phyloP scores from a whole-genome alignment of 139 green algal species.

The Closterium sp. region DNA sequence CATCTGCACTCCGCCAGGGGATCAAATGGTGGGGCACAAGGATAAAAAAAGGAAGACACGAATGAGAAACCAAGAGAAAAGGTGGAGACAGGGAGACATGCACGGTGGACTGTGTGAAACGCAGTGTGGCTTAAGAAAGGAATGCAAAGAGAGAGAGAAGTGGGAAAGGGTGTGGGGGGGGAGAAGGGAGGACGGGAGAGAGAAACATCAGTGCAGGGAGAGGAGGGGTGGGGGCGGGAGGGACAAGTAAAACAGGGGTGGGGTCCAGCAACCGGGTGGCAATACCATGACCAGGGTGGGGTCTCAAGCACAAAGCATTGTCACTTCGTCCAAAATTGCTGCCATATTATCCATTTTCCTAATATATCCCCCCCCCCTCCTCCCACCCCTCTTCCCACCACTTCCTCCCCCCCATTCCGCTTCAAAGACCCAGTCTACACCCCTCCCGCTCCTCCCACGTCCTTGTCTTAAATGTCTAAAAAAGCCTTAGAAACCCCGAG shows the following conservation, averaged over 20 bases:
- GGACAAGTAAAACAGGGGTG: neutral
- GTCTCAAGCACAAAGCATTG: too few relatives aligned
- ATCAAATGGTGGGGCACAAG: neutral
- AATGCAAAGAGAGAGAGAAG: neutral
- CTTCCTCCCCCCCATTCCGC: too few relatives aligned
- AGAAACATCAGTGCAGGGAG: neutral
- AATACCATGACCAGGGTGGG: too few relatives aligned
- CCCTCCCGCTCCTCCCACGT: too few relatives aligned
- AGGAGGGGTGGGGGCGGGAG: neutral
- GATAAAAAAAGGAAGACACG: neutral
- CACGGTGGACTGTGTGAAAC: neutral
- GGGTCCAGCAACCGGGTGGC: neutral
- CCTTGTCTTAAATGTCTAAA: too few relatives aligned
- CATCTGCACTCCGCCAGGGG: constrained; percentile 53
- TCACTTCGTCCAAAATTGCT: neutral
- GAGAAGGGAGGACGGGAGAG: neutral
- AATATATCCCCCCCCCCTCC: neutral
- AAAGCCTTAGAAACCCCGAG: too few relatives aligned
- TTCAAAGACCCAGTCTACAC: too few relatives aligned
- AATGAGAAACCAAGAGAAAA: neutral
- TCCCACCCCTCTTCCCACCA: neutral
- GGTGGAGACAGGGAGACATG: neutral
- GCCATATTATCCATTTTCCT: too few relatives aligned
- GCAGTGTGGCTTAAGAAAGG: neutral
- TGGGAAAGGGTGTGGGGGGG: neutral